Conservation (phyloP, 805 yeast genomes). For the Suhomyces sp. region DNA sequence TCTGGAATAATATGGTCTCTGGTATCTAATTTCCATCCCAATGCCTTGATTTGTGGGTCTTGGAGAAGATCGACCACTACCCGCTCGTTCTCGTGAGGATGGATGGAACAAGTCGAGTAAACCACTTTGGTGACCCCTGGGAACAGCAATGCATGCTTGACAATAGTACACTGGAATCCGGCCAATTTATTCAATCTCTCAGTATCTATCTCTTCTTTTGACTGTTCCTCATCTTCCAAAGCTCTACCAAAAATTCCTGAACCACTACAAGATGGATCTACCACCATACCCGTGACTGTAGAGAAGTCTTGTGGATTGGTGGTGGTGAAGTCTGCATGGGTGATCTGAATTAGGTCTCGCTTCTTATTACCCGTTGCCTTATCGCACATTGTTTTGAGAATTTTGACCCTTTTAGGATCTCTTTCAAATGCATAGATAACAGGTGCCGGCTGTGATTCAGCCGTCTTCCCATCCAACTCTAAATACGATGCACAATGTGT, state of each 20-base stretch:
- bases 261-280: conserved; percentile 98
- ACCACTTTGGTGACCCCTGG: conserved; percentile 78
- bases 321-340: conserved; percentile 64
- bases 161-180: conserved; percentile 83
- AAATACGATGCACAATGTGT: conserved; percentile 81
- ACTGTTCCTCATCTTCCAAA: conserved; percentile 54
- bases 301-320: conserved; percentile 57
- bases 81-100: conserved; percentile 89
- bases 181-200: conserved; percentile 72
- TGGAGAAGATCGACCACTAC: conserved; percentile 78
- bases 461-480: conserved; percentile 21
- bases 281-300: conserved; percentile 75
- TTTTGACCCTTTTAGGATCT: conserved; percentile 68
- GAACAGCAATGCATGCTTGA: conserved; percentile 82
- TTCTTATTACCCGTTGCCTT: conserved; percentile 51
- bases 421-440: conserved; percentile 85
- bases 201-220: conserved; percentile 47
- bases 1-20: conserved; percentile 66
- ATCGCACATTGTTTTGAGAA: conserved; percentile 72
- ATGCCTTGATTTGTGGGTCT: conserved; percentile 59
- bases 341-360: conserved; percentile 45
- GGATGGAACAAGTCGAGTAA: conserved; percentile 94
- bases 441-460: conserved; percentile 10
- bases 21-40: conserved; percentile 73
- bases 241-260: conserved; percentile 96